phyloP scores from a whole-genome alignment of 2,329 filamentous ascomycete species.

The Hypoxylon sp. region DNA sequence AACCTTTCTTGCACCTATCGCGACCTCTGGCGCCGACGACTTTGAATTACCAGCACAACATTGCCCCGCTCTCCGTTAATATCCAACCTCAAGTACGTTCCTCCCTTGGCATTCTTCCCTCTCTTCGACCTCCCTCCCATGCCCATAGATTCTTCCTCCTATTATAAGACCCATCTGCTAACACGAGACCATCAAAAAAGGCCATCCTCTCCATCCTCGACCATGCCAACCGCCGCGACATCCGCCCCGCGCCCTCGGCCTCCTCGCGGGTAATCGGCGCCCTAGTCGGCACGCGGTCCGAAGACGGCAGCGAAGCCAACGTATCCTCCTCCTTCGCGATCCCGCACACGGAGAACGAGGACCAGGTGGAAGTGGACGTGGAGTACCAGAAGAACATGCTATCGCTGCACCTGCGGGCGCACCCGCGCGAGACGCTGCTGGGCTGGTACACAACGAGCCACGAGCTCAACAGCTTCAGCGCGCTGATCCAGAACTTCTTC shows the following conservation, averaged over 20 bases:
- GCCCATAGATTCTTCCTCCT: slow-evolving; percentile 1
- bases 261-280: slow-evolving; percentile 97
- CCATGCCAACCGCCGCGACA: slow-evolving; percentile 91
- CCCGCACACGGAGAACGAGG: slow-evolving; percentile 96
- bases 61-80: slow-evolving; percentile 91
- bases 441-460: slow-evolving; percentile 99
- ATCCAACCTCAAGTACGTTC: slow-evolving; percentile 91
- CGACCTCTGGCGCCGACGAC: slow-evolving; percentile 88
- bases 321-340: slow-evolving; percentile 98
- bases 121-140: background rate
- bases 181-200: slow-evolving; percentile 55
- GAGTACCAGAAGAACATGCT: slow-evolving; percentile 99
- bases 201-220: slow-evolving; percentile 86
- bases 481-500: slow-evolving; percentile 99
- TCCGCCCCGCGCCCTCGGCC: slow-evolving; percentile 73
- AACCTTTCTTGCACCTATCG: slow-evolving; percentile 94
- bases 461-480: slow-evolving; percentile 98
- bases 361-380: slow-evolving; percentile 99
- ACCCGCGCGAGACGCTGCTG: slow-evolving; percentile 92
- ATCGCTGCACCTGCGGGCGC: slow-evolving; percentile 90
- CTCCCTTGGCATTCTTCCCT: background rate
- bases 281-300: slow-evolving; percentile 90
- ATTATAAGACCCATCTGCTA: slow-evolving; percentile 9
- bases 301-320: slow-evolving; percentile 97
- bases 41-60: slow-evolving; percentile 84